phyloP scores from a whole-genome alignment of 768 basidiomycete species.

The Mycena epipterygia region DNA sequence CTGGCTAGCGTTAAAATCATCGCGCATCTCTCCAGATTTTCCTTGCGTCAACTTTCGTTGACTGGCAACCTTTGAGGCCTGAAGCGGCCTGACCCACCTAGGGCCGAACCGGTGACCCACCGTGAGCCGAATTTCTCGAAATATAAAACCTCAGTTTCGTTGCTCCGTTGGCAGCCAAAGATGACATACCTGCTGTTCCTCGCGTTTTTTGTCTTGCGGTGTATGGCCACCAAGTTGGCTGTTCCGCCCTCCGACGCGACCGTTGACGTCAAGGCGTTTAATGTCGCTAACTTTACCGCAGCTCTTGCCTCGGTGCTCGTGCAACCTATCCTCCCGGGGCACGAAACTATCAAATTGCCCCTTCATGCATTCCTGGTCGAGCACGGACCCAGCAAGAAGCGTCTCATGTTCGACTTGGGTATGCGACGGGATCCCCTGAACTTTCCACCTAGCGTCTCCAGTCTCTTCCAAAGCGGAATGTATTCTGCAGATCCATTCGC shows the following conservation, averaged over 20 bases:
- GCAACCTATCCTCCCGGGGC: conserved; percentile 24
- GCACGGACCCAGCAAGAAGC: conserved; percentile 17
- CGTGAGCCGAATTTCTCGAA: neutral
- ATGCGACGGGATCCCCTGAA: conserved; percentile 22
- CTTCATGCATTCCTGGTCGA: conserved; percentile 32
- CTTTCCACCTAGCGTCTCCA: conserved; percentile 25
- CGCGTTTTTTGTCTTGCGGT: neutral
- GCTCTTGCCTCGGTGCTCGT: conserved; percentile 4
- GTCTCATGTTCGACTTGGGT: conserved; percentile 33
- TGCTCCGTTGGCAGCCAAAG: too few relatives aligned
- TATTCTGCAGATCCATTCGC: conserved; percentile 23
- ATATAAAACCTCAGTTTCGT: too few relatives aligned
- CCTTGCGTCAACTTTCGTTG: neutral
- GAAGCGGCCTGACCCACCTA: neutral
- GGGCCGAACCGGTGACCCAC: neutral
- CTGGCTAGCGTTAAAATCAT: too few relatives aligned
- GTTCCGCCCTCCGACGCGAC: conserved; percentile 15
- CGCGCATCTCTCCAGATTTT: too few relatives aligned
- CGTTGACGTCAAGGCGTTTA: conserved; percentile 30
- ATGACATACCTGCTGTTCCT: conserved; percentile 13
- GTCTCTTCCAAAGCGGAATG: conserved; percentile 6
- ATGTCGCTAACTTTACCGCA: conserved; percentile 25
- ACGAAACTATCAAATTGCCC: conserved; percentile 7
- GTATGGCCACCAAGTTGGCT: neutral
- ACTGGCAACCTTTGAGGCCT: too few relatives aligned